Evolutionary conservation across 768 basidiomycete species (phyloP).

Genomic region (Auriscalpium vulgare): DNA sequence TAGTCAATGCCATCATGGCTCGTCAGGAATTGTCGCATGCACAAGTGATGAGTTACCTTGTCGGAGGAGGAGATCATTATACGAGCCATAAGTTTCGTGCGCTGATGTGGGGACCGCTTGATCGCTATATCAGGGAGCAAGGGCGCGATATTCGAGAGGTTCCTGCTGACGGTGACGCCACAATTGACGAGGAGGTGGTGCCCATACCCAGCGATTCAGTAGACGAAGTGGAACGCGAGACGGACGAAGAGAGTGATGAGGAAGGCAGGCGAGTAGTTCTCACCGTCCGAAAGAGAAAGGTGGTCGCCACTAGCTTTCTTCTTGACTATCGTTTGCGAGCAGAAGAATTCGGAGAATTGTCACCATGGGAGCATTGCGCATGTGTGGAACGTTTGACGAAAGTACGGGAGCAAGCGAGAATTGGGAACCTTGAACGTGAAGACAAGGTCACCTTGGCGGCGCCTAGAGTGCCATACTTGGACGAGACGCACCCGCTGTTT

Average conservation of each 20-base stretch:
- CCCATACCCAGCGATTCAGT: too few relatives aligned
- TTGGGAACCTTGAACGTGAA: background rate
- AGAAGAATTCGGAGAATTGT: background rate
- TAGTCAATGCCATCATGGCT: background rate
- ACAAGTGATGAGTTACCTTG: background rate
- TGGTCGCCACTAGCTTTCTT: background rate
- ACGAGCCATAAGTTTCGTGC: background rate
- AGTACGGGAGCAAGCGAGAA: background rate
- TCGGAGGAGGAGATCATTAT: background rate
- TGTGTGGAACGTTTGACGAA: background rate
- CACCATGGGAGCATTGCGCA: background rate
- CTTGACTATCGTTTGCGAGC: background rate
- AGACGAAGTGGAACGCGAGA: background rate
- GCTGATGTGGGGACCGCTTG: background rate
- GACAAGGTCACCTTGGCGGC: background rate
- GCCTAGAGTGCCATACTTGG: background rate
- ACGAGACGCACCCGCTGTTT: background rate
- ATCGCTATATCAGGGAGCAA: background rate
- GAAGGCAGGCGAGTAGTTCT: background rate
- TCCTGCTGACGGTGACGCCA: background rate
- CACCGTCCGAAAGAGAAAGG: background rate
- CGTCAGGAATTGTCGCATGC: background rate
- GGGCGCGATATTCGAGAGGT: too few relatives aligned
- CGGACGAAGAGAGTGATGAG: background rate
- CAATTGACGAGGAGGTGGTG: background rate